Evolutionary conservation across 371 early-diverging fungal genomes (phyloP).

Genomic region (Rhizopus delemar): DNA sequence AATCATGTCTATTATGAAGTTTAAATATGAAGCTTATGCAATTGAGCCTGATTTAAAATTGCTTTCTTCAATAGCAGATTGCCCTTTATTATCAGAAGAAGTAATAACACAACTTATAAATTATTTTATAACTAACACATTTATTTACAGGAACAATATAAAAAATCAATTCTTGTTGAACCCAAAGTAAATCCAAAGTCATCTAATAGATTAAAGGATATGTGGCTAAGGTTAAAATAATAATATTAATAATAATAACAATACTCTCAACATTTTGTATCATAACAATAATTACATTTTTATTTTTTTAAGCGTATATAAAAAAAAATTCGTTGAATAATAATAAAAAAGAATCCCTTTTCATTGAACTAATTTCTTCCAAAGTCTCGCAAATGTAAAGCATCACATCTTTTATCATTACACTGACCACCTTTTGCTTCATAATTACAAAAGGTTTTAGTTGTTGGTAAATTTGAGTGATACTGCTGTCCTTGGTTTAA

Average conservation of each 20-base stretch:
- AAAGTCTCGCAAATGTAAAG: neutral
- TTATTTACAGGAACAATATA: conserved; percentile 37
- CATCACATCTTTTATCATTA: neutral
- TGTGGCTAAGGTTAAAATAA: conserved; percentile 24
- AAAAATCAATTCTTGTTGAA: conserved; percentile 36
- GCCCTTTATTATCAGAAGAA: conserved; percentile 46
- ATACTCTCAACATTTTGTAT: conserved; percentile 1
- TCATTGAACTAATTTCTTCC: neutral
- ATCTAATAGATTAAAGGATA: conserved; percentile 28
- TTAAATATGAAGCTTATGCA: conserved; percentile 41
- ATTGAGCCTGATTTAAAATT: conserved; percentile 40
- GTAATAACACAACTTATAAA: conserved; percentile 18
- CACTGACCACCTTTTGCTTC: neutral
- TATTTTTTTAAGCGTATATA: neutral
- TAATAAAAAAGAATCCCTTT: neutral
- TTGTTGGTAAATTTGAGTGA: neutral
- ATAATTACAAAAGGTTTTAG: neutral
- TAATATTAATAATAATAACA: neutral
- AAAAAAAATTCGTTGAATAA: too few relatives aligned
- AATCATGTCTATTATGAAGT: conserved; percentile 50
- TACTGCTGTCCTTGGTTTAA: neutral
- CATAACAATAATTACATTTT: neutral
- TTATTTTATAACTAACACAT: neutral
- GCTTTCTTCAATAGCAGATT: conserved; percentile 43
- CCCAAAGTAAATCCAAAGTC: conserved; percentile 29